phyloP scores from a whole-genome alignment of 106 monocot genomes.

The Dioscorea alata region DNA sequence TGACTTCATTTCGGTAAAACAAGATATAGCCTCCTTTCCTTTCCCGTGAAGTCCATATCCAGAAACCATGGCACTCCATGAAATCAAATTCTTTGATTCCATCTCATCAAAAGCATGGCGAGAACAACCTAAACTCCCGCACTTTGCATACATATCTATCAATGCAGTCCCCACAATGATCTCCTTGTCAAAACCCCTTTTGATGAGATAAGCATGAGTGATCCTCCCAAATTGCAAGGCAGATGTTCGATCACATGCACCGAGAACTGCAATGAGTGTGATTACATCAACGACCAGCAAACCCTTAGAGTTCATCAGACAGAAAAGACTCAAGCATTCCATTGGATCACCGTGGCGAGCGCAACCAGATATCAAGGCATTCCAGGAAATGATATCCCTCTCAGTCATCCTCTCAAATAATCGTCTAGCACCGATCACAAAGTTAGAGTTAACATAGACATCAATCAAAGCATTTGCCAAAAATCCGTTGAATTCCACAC shows the following conservation, averaged over 20 bases:
- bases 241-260: constrained; percentile 35
- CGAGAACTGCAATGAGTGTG: constrained; percentile 35
- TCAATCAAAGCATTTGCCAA: constrained; percentile 35
- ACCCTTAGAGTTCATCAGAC: constrained; percentile 24
- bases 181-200: constrained; percentile 14
- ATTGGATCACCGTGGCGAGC: constrained; percentile 26
- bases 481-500: constrained; percentile 12
- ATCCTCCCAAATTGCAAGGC: constrained; percentile 36
- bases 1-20: constrained; percentile 28
- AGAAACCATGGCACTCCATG: constrained; percentile 49
- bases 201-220: constrained; percentile 24
- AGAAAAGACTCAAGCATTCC: constrained; percentile 28
- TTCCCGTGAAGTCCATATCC: constrained; percentile 50
- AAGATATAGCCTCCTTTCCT: constrained; percentile 35
- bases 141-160: constrained; percentile 52
- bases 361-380: constrained; percentile 36
- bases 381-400: constrained; percentile 42
- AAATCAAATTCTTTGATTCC: constrained; percentile 33
- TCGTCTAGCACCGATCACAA: constrained; percentile 21
- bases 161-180: constrained; percentile 33
- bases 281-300: constrained; percentile 8
- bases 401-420: constrained; percentile 34
- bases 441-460: constrained; percentile 32
- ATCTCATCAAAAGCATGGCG: constrained; percentile 31
- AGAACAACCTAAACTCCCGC: constrained; percentile 33